Base-by-base conservation (phyloP, 2,329 filamentous ascomycete genomes). In the Proliferodiscus dingleyae region DNA sequence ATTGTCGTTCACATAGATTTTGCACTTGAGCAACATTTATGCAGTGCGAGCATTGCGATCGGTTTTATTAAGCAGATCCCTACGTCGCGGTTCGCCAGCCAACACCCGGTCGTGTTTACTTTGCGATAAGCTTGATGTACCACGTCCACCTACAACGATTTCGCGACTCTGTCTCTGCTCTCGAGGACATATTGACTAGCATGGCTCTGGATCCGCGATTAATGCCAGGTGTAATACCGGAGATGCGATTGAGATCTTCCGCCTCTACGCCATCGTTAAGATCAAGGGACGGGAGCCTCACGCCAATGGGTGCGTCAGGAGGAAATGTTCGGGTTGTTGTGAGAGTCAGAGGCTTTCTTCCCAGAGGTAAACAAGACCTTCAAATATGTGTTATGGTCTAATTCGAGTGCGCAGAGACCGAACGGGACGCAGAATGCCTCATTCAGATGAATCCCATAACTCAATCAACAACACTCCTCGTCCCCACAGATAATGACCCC, bases 361-460 rank as follows among this genome's bases (percentile, higher is more conserved):
- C 81, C 38, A 71, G 87, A 80, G 87, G 87, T 89, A 70, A 37
- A 43, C n/a, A 39, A 30, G 13, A 51, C 28, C 15, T 33, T 4
- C 18, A 43, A 39, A 29, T 22, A 9, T 59, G 36, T 19, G 39
- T 45, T 43, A 18, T 37, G 45, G 41, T n/a, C 41, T 52, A 40
- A 51, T 24, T 42, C 67, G 32, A 28, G 32, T 16, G 7, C 13
- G 23, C 62, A 97, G 93, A 98, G 66, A 77, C 85, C 59, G 80
- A 94, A 44, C 81, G 86, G 61, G 78, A 82, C 45, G 85, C 89
- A 50, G 75, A 85, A 73, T 97, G 93, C 64, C 76, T 98, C 34
- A 85, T 98, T 55, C 77, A 81, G 52, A 98, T 98, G 93, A 83
- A 96, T 64, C 89, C 91, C 18, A 70, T 78, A 26, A 89, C 85